Evolutionary conservation across 83 land plant species (phyloP).

Genomic region (Larix sibirica): DNA sequence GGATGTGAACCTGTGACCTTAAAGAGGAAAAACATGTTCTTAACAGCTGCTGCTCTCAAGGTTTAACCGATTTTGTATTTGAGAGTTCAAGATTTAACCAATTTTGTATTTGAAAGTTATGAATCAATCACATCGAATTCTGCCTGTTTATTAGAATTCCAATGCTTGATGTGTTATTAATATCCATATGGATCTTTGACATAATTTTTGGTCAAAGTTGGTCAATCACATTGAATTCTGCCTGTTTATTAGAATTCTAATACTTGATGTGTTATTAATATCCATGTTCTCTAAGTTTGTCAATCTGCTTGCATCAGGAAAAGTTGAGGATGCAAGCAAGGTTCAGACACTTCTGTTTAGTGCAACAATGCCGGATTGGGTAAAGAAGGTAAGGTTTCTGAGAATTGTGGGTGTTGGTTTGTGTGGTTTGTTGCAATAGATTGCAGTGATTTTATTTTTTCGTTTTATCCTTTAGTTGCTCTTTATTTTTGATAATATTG

Average conservation of each 20-base stretch:
- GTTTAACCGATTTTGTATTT: too few species aligned
- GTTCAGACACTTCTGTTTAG: slow-evolving; percentile 99
- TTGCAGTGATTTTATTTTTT: background rate
- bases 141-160: background rate
- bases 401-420: background rate
- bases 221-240: background rate
- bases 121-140: background rate
- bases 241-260: background rate
- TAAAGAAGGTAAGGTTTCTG: slow-evolving; percentile 57
- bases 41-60: too few species aligned
- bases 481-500: background rate
- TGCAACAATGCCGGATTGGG: slow-evolving; percentile 98
- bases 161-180: background rate
- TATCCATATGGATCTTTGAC: background rate
- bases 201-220: background rate
- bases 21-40: too few species aligned
- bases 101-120: background rate
- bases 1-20: too few species aligned
- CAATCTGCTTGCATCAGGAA: slow-evolving; percentile 42
- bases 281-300: background rate
- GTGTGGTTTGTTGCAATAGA: background rate
- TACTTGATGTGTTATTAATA: background rate
- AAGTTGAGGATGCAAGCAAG: slow-evolving; percentile 72
- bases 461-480: background rate
- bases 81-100: background rate